Evolutionary conservation across 2,329 filamentous ascomycete species (phyloP).

Genomic region (Aaosphaeria arxii): DNA sequence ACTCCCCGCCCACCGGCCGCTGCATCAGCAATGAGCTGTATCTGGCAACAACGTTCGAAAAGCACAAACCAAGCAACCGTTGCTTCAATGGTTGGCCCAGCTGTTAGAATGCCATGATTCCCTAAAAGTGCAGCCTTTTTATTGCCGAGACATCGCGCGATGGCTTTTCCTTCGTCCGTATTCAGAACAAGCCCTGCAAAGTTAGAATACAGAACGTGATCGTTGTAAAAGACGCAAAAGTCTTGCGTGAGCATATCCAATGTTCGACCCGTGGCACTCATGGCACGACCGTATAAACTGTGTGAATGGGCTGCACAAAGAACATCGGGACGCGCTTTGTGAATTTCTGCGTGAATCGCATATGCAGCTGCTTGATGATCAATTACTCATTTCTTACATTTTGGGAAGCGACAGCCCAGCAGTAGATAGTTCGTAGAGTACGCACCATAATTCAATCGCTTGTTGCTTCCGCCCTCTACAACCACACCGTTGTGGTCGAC

Average conservation of each 20-base stretch:
- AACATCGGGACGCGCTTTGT: constrained; percentile 50
- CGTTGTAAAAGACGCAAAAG: constrained; percentile 46
- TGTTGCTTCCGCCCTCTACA: constrained; percentile 54
- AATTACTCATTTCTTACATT: constrained; percentile 34
- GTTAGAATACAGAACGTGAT: constrained; percentile 44
- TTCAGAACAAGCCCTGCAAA: constrained; percentile 49
- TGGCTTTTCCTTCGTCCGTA: constrained; percentile 45
- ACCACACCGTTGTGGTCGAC: constrained; percentile 58
- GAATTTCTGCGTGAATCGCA: constrained; percentile 54
- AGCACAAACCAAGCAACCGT: constrained; percentile 47
- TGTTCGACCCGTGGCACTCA: constrained; percentile 55
- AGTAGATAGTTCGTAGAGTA: background rate
- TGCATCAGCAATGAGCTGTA: constrained; percentile 33
- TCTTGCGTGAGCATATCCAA: constrained; percentile 56
- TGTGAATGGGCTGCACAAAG: constrained; percentile 54
- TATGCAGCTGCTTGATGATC: constrained; percentile 47
- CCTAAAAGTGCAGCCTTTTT: constrained; percentile 46
- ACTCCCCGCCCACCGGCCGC: constrained; percentile 3
- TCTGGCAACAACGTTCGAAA: constrained; percentile 47
- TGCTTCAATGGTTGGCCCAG: constrained; percentile 44
- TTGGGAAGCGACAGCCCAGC: background rate
- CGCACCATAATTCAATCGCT: constrained; percentile 45
- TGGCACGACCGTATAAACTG: constrained; percentile 53
- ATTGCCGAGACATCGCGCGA: constrained; percentile 41
- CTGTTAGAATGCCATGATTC: constrained; percentile 48